These are phyloP conservation scores for Russula emetica DNA, from an alignment of 768 basidiomycete species.

Conservation along the genomic window DNA sequence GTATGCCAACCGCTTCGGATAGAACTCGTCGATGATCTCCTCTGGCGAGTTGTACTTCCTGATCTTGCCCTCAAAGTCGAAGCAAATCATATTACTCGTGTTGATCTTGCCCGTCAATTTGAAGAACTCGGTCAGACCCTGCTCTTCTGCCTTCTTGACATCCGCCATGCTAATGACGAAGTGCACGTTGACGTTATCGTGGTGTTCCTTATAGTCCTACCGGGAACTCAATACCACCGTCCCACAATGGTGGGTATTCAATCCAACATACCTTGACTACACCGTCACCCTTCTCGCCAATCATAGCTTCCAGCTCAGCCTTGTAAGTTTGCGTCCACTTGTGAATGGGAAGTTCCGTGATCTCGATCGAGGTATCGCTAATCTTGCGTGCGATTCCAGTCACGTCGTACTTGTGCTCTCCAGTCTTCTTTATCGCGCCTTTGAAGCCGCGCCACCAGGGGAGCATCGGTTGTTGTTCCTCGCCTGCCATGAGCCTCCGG, in stretches of 20 bases:
- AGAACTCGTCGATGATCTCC: conserved; percentile 91
- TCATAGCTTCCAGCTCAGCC: conserved; percentile 84
- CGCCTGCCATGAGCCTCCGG: conserved; percentile 77
- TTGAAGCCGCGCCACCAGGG: conserved; percentile 99
- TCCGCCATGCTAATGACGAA: conserved; percentile 80
- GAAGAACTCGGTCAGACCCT: conserved; percentile 89
- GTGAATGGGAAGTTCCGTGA: conserved; percentile 92
- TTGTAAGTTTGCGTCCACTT: conserved; percentile 94
- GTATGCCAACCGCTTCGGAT: conserved; percentile 77
- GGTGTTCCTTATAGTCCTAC: conserved; percentile 96
- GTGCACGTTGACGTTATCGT: conserved; percentile 87
- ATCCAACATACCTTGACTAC: conserved; percentile 62
- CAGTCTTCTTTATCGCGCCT: conserved; percentile 75
- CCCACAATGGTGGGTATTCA: background rate
- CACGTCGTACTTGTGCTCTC: conserved; percentile 84
- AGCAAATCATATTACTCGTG: conserved; percentile 98
- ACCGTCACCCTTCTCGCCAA: conserved; percentile 79
- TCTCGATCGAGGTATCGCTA: conserved; percentile 86
- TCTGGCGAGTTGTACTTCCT: conserved; percentile 88
- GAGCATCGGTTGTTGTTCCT: conserved; percentile 79
- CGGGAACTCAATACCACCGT: conserved; percentile 1
- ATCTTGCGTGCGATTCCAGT: conserved; percentile 68
- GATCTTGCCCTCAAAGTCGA: conserved; percentile 94
- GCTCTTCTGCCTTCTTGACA: conserved; percentile 81
- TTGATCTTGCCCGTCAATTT: conserved; percentile 79